Percentiles rank a stretch among this genome's conserved stretches.
Evolutionary conservation across 1,139 yeast species (phyloP).

Genomic region (Saccharomyces hybrid): DNA sequence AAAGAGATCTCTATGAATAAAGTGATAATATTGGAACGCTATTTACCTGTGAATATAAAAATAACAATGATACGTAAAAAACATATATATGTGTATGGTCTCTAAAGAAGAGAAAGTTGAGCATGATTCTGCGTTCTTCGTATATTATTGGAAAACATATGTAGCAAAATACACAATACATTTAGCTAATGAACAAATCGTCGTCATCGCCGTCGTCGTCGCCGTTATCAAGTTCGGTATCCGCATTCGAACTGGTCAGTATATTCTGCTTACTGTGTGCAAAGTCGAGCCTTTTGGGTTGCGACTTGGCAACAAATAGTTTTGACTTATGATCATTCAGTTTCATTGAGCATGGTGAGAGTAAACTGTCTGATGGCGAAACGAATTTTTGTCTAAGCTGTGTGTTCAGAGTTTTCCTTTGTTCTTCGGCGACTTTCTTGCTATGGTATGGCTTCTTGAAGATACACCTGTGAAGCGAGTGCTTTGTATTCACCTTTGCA

Average conservation of each 20-base stretch:
- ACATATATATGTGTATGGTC: not conserved
- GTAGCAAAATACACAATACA: not conserved
- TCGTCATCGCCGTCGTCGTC: not conserved
- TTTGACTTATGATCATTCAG: conserved; percentile 40
- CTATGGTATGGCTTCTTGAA: not conserved
- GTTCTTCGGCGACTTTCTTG: conserved; percentile 5
- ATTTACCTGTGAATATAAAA: not conserved
- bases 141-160: not conserved
- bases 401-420: conserved; percentile 5
- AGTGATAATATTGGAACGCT: not conserved
- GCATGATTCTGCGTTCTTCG: not conserved
- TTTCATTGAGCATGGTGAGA: conserved; percentile 53
- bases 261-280: conserved; percentile 2
- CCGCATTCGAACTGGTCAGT: not conserved
- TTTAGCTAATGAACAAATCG: not conserved
- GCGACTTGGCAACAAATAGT: conserved; percentile 22
- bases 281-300: conserved; percentile 27
- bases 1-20: not conserved
- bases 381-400: conserved; percentile 33
- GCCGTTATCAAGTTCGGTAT: not conserved
- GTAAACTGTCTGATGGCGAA: conserved; percentile 50
- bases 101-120: not conserved
- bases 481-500: not conserved
- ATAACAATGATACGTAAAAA: not conserved
- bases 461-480: not conserved